phyloP scores from a whole-genome alignment of 352 stramenopile species.

The Hyaloperonospora brassicae region DNA sequence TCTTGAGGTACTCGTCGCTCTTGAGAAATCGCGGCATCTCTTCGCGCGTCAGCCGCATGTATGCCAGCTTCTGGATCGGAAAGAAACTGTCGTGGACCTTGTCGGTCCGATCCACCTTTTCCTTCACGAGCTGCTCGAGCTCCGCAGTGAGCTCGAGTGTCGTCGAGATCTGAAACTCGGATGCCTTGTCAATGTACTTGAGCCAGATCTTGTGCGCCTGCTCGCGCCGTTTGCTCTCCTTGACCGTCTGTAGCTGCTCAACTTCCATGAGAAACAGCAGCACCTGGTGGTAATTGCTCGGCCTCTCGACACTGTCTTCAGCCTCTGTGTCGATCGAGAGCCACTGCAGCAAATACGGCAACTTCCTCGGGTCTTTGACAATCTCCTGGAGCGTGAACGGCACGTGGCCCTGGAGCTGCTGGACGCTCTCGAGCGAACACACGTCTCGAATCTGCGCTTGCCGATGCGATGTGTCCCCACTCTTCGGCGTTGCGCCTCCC shows the following conservation, averaged over 20 bases:
- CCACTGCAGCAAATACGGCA: slow-evolving; percentile 74
- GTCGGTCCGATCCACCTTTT: slow-evolving; percentile 43
- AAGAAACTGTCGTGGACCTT: slow-evolving; percentile 72
- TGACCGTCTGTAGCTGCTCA: slow-evolving; percentile 67
- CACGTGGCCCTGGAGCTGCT: slow-evolving; percentile 68
- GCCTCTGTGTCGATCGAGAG: slow-evolving; percentile 53
- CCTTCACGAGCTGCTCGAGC: slow-evolving; percentile 65
- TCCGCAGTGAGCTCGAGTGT: slow-evolving; percentile 74
- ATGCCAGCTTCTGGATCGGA: slow-evolving; percentile 77
- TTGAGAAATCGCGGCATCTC: slow-evolving; percentile 80
- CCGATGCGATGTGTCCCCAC: slow-evolving; percentile 29
- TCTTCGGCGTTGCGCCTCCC: neutral
- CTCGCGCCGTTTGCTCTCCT: slow-evolving; percentile 52
- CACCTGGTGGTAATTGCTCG: slow-evolving; percentile 69
- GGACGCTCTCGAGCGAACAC: slow-evolving; percentile 30
- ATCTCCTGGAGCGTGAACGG: slow-evolving; percentile 80
- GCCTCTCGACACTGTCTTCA: slow-evolving; percentile 22
- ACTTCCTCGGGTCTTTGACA: slow-evolving; percentile 79
- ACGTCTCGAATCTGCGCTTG: slow-evolving; percentile 12
- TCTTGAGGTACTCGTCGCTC: slow-evolving; percentile 77
- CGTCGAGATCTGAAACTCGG: slow-evolving; percentile 77
- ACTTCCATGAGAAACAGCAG: slow-evolving; percentile 79
- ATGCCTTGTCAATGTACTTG: slow-evolving; percentile 78
- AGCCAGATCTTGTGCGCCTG: slow-evolving; percentile 79
- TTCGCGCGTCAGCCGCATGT: slow-evolving; percentile 73